Evolutionary conservation across 2,329 filamentous ascomycete species (phyloP).

Genomic region (Chalaropsis ovoidea): DNA sequence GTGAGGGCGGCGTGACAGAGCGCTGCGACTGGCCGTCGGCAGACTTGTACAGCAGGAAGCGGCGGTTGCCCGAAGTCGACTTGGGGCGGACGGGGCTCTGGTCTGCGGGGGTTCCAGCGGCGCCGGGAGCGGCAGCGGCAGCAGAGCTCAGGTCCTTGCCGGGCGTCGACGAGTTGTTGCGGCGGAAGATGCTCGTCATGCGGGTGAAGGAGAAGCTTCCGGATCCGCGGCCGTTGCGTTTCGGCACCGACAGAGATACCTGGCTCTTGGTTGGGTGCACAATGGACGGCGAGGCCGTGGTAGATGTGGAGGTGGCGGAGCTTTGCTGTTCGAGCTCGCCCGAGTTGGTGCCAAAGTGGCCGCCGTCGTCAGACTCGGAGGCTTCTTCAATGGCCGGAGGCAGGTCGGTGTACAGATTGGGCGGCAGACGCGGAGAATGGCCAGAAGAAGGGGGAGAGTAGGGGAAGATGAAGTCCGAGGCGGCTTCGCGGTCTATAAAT

Average conservation of each 20-base stretch:
- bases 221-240: conserved; percentile 7
- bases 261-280: conserved; percentile 12
- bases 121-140: too few relatives aligned
- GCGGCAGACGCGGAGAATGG: conserved; percentile 13
- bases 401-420: conserved; percentile 14
- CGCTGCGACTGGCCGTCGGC: conserved; percentile 36
- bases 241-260: background rate
- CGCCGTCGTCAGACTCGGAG: conserved; percentile 18
- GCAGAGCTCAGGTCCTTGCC: conserved; percentile 1
- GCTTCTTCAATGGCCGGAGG: conserved; percentile 21
- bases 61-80: conserved; percentile 29
- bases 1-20: conserved; percentile 44
- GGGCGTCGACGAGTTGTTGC: conserved; percentile 6
- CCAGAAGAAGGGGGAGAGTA: conserved; percentile 15
- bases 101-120: background rate
- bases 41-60: conserved; percentile 41
- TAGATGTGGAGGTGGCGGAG: conserved; percentile 21
- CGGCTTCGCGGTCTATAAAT: conserved; percentile 16
- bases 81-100: conserved; percentile 4
- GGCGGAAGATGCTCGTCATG: conserved; percentile 13
- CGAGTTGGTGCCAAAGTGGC: conserved; percentile 17
- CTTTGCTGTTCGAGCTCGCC: conserved; percentile 22
- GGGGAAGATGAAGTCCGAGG: conserved; percentile 15
- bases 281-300: conserved; percentile 10
- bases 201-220: conserved; percentile 16